These are phyloP conservation scores for Bertia moriformis DNA, from an alignment of 2,329 filamentous ascomycete species.

Conservation along the genomic window DNA sequence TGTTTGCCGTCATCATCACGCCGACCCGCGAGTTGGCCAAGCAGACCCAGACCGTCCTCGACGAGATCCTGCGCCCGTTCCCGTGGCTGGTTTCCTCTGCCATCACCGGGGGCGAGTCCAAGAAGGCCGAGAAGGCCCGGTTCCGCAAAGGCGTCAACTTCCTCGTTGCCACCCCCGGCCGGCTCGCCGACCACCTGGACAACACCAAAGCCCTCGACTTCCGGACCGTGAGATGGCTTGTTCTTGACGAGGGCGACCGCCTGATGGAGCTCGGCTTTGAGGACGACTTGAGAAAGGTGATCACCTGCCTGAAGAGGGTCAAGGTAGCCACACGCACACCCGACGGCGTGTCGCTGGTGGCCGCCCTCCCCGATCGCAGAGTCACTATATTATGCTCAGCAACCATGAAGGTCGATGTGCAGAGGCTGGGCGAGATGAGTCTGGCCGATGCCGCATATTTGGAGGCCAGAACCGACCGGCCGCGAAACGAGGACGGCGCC, in stretches of 20 bases:
- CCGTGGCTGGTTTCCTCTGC: constrained; percentile 90
- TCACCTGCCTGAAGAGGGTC: constrained; percentile 60
- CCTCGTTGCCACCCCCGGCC: constrained; percentile 81
- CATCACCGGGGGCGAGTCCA: constrained; percentile 56
- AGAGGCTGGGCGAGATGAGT: constrained; percentile 85
- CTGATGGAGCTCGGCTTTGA: constrained; percentile 97
- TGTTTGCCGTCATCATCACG: constrained; percentile 87
- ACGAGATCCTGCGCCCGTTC: constrained; percentile 71
- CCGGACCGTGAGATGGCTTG: constrained; percentile 78
- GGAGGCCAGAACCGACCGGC: constrained; percentile 42
- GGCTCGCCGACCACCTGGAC: constrained; percentile 79
- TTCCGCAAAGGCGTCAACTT: constrained; percentile 91
- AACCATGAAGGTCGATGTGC: constrained; percentile 95
- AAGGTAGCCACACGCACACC: constrained; percentile 41
- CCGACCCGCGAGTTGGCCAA: constrained; percentile 89
- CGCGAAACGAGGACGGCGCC: constrained; percentile 25
- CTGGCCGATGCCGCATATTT: constrained; percentile 84
- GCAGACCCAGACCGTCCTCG: constrained; percentile 78
- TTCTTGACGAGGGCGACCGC: constrained; percentile 92
- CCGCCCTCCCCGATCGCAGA: constrained; percentile 57
- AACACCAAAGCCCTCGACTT: constrained; percentile 83
- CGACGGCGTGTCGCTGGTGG: constrained; percentile 39
- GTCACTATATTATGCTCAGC: constrained; percentile 88
- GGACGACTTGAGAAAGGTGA: constrained; percentile 77
- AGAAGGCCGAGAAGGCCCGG: constrained; percentile 77